phyloP scores from a whole-genome alignment of 169 alveolate genomes.

The Cryptosporidium canis region DNA sequence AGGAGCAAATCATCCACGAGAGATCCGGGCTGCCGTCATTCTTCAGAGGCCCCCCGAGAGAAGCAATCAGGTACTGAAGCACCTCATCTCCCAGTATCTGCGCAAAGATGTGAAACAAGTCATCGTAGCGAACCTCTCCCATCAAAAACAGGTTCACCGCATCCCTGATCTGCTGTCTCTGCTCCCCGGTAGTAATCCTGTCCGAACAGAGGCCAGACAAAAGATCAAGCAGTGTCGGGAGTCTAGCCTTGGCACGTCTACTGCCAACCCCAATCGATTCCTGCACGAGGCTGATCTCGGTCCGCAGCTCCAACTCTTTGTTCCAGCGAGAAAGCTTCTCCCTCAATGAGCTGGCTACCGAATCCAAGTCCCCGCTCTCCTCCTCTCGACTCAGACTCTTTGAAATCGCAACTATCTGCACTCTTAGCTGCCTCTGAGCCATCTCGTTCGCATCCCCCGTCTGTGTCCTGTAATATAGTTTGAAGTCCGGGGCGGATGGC shows the following conservation, averaged over 20 bases:
- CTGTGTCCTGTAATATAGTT: conserved; percentile 20
- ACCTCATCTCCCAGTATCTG: conserved; percentile 81
- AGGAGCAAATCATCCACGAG: conserved; percentile 48
- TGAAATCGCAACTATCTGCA: conserved; percentile 53
- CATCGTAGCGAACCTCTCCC: conserved; percentile 87
- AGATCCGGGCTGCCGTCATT: neutral
- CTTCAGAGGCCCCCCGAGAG: neutral
- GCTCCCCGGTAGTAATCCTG: conserved; percentile 88
- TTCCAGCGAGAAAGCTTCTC: conserved; percentile 38
- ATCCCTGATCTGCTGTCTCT: conserved; percentile 89
- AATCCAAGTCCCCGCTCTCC: neutral
- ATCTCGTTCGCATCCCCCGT: neutral
- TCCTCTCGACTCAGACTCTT: neutral
- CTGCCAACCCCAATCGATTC: neutral
- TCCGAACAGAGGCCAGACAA: conserved; percentile 87
- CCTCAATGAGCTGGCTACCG: neutral
- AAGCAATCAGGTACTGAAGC: conserved; percentile 23
- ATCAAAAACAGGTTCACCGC: conserved; percentile 86
- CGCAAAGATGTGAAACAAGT: conserved; percentile 86
- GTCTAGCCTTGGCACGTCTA: conserved; percentile 48
- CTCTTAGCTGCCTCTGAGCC: neutral
- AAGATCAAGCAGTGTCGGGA: conserved; percentile 86
- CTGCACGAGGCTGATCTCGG: neutral
- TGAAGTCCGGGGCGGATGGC: conserved; percentile 68
- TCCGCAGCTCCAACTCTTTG: conserved; percentile 18